Percentiles rank a stretch among this genome's conserved stretches.
phyloP scores from a whole-genome alignment of 2,329 filamentous ascomycete species.

The Colletotrichum lini region DNA sequence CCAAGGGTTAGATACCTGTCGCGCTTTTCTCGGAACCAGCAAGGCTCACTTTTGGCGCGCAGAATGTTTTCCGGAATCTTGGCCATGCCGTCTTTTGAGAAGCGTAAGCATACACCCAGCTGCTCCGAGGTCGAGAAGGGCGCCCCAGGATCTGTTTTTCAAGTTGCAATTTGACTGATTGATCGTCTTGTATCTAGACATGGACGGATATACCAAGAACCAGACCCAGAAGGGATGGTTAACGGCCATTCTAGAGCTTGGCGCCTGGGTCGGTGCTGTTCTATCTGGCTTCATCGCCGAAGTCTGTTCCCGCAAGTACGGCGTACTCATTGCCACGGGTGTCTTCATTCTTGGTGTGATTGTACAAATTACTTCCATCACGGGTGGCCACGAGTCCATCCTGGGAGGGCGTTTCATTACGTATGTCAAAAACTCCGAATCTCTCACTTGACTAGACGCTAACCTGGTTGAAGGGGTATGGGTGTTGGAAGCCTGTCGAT shows the following conservation, averaged over 20 bases:
- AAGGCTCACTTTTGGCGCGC: neutral
- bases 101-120: slow-evolving; percentile 55
- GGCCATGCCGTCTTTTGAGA: slow-evolving; percentile 68
- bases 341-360: slow-evolving; percentile 81
- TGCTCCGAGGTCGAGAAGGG: too few relatives aligned
- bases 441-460: neutral
- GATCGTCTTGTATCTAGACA: slow-evolving; percentile 57
- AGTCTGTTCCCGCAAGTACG: slow-evolving; percentile 76
- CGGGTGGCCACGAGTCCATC: slow-evolving; percentile 70
- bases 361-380: slow-evolving; percentile 74
- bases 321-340: slow-evolving; percentile 74
- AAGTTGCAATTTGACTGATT: slow-evolving; percentile 26
- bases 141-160: neutral
- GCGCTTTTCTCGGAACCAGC: neutral
- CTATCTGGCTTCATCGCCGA: slow-evolving; percentile 81
- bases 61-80: slow-evolving; percentile 80
- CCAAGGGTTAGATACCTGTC: slow-evolving; percentile 40
- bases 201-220: slow-evolving; percentile 55
- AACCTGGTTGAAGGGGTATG: slow-evolving; percentile 63
- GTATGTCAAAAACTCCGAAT: slow-evolving; percentile 47
- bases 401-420: slow-evolving; percentile 81
- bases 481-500: slow-evolving; percentile 78
- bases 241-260: slow-evolving; percentile 80
- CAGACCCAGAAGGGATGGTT: slow-evolving; percentile 68
- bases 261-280: slow-evolving; percentile 82